Conservation (phyloP, 257 asterid genomes). For the Nemophila menziesii region DNA sequence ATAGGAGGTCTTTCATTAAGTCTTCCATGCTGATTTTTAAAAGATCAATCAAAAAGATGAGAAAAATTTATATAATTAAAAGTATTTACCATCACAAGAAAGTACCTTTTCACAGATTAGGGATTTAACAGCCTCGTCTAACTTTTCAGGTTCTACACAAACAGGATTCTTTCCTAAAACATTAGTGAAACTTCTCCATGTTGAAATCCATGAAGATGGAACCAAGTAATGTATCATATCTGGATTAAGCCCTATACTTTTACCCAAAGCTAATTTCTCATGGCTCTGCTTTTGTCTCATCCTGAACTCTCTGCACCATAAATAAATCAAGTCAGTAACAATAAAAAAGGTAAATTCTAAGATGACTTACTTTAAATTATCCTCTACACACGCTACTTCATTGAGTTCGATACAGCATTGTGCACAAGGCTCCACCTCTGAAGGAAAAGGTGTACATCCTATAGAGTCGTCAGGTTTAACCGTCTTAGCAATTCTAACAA, state of each 20-base stretch:
- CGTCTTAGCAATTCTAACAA: conserved; percentile 51
- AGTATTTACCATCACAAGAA: background rate
- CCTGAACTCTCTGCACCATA: conserved; percentile 76
- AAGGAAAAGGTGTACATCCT: conserved; percentile 56
- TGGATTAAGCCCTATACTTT: conserved; percentile 37
- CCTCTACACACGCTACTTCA: conserved; percentile 81
- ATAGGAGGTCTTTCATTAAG: conserved; percentile 94
- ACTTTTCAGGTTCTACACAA: conserved; percentile 50
- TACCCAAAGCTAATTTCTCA: conserved; percentile 67
- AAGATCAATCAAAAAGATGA: conserved; percentile 5
- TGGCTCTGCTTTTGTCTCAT: conserved; percentile 69
- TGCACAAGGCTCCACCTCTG: conserved; percentile 66
- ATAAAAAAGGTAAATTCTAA: conserved; percentile 7
- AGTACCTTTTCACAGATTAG: conserved; percentile 72
- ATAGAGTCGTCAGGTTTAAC: conserved; percentile 66
- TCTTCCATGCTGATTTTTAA: conserved; percentile 53
- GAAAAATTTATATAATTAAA: background rate
- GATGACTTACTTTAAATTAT: conserved; percentile 52
- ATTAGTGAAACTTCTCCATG: conserved; percentile 65
- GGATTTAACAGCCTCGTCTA: conserved; percentile 42
- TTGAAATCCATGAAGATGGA: conserved; percentile 81
- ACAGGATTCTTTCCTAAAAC: conserved; percentile 56
- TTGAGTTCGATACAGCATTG: conserved; percentile 53
- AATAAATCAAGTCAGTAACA: conserved; percentile 23
- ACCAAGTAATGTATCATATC: conserved; percentile 54